These are phyloP conservation scores for Knufia petricola DNA, from an alignment of 2,329 filamentous ascomycete genomes.

Conservation along the genomic window DNA sequence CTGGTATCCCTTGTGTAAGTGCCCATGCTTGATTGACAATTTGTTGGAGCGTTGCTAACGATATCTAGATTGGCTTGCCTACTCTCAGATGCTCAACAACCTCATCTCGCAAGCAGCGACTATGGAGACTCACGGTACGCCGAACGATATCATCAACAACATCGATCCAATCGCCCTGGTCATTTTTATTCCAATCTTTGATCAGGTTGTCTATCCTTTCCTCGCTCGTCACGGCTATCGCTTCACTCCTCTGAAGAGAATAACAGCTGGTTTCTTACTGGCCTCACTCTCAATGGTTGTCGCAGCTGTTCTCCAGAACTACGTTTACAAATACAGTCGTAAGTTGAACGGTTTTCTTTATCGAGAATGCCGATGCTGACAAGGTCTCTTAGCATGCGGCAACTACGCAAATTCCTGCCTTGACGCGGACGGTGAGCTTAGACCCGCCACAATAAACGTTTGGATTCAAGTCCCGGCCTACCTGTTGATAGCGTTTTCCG, in stretches of 20 bases:
- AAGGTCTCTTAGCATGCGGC: no score
- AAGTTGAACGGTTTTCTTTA: no score
- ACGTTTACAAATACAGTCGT: conserved; percentile 51
- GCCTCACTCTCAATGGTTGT: conserved; percentile 41
- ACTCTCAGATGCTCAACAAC: conserved; percentile 48
- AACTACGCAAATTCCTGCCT: no score
- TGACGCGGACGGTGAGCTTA: conserved; percentile 42
- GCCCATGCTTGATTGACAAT: conserved; percentile 22
- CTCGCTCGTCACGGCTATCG: conserved; percentile 39
- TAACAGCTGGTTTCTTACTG: conserved; percentile 42
- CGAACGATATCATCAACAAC: conserved; percentile 48
- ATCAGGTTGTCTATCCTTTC: conserved; percentile 43
- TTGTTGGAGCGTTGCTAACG: conserved; percentile 36
- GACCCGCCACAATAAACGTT: conserved; percentile 53
- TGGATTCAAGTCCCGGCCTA: conserved; percentile 31
- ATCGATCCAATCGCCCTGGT: conserved; percentile 46
- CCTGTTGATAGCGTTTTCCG: conserved; percentile 24
- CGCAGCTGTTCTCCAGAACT: conserved; percentile 41
- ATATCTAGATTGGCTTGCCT: conserved; percentile 31
- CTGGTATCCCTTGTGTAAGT: conserved; percentile 47
- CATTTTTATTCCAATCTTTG: conserved; percentile 46
- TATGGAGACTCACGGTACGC: conserved; percentile 43
- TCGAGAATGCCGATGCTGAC: no score
- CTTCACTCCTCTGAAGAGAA: conserved; percentile 47
- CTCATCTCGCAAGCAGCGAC: conserved; percentile 47